phyloP scores from a whole-genome alignment of 345 rosid species.

The Sonneratia alba region DNA sequence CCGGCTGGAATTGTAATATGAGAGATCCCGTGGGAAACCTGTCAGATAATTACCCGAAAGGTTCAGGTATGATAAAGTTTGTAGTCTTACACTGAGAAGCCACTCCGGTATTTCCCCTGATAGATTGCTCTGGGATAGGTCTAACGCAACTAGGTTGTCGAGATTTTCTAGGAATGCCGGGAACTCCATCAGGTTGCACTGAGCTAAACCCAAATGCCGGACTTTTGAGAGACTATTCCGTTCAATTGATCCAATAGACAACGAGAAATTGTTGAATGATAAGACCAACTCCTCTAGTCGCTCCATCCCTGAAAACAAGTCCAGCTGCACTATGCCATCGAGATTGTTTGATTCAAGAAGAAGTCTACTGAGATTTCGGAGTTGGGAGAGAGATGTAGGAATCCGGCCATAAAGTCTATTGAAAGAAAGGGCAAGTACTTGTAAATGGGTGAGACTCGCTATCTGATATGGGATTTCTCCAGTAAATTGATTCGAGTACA shows the following conservation, averaged over 20 bases:
- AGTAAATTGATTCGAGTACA: not conserved
- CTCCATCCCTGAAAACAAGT: not conserved
- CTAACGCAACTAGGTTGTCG: not conserved
- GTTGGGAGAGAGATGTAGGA: slow-evolving; percentile 8
- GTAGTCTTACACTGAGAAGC: not conserved
- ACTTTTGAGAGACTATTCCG: not conserved
- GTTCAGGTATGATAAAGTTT: not conserved
- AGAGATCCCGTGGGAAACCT: slow-evolving; percentile 1
- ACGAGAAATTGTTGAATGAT: slow-evolving; percentile 12
- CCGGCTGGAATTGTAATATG: not conserved
- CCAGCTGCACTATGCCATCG: slow-evolving; percentile 4
- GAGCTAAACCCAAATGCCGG: not conserved
- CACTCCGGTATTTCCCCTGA: slow-evolving; percentile 17
- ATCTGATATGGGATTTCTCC: slow-evolving; percentile 11
- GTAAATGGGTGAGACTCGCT: slow-evolving; percentile 8
- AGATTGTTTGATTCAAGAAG: slow-evolving; percentile 5
- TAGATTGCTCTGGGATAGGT: slow-evolving; percentile 12
- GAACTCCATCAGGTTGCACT: slow-evolving; percentile 12
- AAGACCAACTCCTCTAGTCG: not conserved
- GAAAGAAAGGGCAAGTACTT: rapidly evolving
- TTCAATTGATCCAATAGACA: not conserved
- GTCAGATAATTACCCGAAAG: slow-evolving; percentile 13
- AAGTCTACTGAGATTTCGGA: not conserved
- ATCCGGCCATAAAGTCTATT: slow-evolving; percentile 18
- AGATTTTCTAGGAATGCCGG: slow-evolving; percentile 16